Conservation (phyloP, 768 basidiomycete genomes). For the Mycena filopes region DNA sequence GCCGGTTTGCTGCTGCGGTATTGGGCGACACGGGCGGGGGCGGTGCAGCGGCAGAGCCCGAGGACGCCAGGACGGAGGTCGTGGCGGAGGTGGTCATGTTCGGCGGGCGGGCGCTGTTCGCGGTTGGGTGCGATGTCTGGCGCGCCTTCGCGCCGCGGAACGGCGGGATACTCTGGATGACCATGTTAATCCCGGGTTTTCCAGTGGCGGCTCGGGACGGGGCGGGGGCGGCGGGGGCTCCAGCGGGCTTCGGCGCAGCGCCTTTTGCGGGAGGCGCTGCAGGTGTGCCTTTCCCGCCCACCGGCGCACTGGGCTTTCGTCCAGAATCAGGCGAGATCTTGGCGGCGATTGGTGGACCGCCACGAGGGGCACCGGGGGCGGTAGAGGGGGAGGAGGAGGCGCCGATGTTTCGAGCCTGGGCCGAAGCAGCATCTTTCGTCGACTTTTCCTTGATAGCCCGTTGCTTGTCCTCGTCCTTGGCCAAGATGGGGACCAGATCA, state of each 20-base stretch:
- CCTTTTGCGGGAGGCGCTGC: slow-evolving; percentile 46
- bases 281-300: slow-evolving; percentile 10
- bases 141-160: slow-evolving; percentile 74
- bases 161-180: slow-evolving; percentile 90
- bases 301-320: slow-evolving; percentile 23
- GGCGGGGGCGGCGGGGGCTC: slow-evolving; percentile 32
- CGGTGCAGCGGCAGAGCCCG: slow-evolving; percentile 33
- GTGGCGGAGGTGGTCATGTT: slow-evolving; percentile 37
- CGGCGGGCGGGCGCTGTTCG: slow-evolving; percentile 25
- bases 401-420: slow-evolving; percentile 77
- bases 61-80: slow-evolving; percentile 38
- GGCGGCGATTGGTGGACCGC: slow-evolving; percentile 34
- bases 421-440: slow-evolving; percentile 70
- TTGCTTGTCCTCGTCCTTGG: slow-evolving; percentile 95
- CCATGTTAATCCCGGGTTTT: slow-evolving; percentile 71
- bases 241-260: slow-evolving; percentile 37
- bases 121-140: slow-evolving; percentile 29
- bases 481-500: slow-evolving; percentile 90
- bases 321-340: slow-evolving; percentile 42
- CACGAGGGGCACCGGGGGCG: slow-evolving; percentile 53
- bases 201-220: slow-evolving; percentile 49
- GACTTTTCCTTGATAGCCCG: slow-evolving; percentile 84
- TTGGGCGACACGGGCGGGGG: slow-evolving; percentile 60
- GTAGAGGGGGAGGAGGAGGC: slow-evolving; percentile 62
- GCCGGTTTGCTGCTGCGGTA: slow-evolving; percentile 60